Evolutionary conservation across 441 rosid genomes (phyloP), one percentile per base, ranked within the genome.

Genomic region (Gossypium aridum): DNA sequence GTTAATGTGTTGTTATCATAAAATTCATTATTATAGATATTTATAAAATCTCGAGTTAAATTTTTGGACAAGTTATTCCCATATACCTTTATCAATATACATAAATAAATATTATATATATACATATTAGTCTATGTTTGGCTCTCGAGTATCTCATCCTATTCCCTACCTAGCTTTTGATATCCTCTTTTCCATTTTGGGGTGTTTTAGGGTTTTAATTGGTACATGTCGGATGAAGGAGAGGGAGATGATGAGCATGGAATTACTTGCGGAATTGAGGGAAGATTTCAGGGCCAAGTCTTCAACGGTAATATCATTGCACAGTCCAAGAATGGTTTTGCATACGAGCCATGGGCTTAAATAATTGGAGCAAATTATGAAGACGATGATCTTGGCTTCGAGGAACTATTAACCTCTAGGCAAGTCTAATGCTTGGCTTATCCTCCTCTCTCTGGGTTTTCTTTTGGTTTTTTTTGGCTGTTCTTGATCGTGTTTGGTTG

Each of bases 341-440:
- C 54, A 37, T 39, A 60, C 53, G 72, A 78, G 53, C 20, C 59
- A 23, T 73, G 80, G 82, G 74, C 62, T 22, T 61, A 63, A 49
- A 19, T 59, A 70, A 71, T 56, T 12, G 49, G 7, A 13, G 53
- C 25, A 43, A 39, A 73, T 19, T 37, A 20, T 19, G 59, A 25
- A 47, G n/a, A 8, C 8, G 43, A 25, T n/a, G n/a, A 25, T n/a
- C 62, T 9, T 80, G 70, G 79, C 76, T 20, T 60, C 74, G 84
- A 78, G 85, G 82, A 55, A 53, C 55, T 69, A n/a, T 63, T 70
- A 49, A 72, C 85, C 83, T 83, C 84, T 86, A 82, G 90, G 92
- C 92, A 88, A 88, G 92, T 88, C 92, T 86, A 66, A 70, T 76
- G 78, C 92, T 88, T 88, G 92, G 92, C 92, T 88, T 82, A 74